Evolutionary conservation across 139 green algal genomes (phyloP).

Genomic region (Micromonas pusilla): DNA sequence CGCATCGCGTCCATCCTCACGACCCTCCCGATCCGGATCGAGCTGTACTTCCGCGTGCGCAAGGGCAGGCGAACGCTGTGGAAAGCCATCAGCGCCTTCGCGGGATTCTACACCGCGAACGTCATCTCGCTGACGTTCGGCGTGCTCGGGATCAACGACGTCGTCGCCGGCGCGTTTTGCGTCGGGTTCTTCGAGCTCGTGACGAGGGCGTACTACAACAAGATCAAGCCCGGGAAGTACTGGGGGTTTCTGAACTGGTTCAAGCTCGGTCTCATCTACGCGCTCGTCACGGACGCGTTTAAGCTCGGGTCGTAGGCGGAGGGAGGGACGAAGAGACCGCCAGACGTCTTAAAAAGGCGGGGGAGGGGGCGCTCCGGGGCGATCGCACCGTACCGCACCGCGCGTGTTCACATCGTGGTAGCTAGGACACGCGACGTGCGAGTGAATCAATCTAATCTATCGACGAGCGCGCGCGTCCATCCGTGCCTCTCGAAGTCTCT

Average conservation of each 20-base stretch:
- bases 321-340: no score
- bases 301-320: slow-evolving; percentile 44
- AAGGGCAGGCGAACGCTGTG: slow-evolving; percentile 30
- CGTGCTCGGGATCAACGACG: slow-evolving; percentile 59
- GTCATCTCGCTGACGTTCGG: slow-evolving; percentile 57
- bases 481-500: no score
- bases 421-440: background rate
- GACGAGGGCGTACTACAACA: slow-evolving; percentile 39
- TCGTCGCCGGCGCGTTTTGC: slow-evolving; percentile 53
- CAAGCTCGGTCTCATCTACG: slow-evolving; percentile 50
- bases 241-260: slow-evolving; percentile 54
- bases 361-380: no score
- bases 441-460: background rate
- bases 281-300: slow-evolving; percentile 53
- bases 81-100: slow-evolving; percentile 32
- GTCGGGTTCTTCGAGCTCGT: slow-evolving; percentile 50
- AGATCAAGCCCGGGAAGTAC: slow-evolving; percentile 14
- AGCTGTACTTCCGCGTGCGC: slow-evolving; percentile 38
- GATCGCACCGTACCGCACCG: no score
- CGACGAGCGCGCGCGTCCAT: background rate
- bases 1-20: slow-evolving; percentile 6
- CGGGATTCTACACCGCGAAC: slow-evolving; percentile 50
- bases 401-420: no score
- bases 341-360: no score
- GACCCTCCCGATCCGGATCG: slow-evolving; percentile 32